These are phyloP conservation scores for Tetrahymena thermophila DNA, from an alignment of 73 alveolate genomes.

Conservation along the genomic window DNA sequence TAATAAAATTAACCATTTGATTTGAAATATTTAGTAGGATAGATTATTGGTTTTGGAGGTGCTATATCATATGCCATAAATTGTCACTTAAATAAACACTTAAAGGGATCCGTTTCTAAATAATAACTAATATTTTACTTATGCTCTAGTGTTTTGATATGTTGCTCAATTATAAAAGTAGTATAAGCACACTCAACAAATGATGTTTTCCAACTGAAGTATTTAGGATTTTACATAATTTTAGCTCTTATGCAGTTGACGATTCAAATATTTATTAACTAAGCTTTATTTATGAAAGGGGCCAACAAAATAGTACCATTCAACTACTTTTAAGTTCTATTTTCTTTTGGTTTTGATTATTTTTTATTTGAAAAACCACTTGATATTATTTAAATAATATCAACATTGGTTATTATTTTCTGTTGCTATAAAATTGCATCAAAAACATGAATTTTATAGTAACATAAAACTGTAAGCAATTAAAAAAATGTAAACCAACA, in stretches of 20 bases:
- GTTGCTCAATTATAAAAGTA: background rate
- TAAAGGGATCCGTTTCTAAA: background rate
- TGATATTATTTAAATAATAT: background rate
- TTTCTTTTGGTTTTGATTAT: background rate
- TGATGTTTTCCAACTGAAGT: background rate
- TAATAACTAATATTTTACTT: background rate
- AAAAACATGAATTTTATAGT: background rate
- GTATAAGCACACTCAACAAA: background rate
- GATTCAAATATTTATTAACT: background rate
- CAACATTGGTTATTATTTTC: background rate
- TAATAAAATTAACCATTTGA: background rate
- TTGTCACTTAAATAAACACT: background rate
- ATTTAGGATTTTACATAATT: background rate
- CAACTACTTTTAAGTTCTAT: background rate
- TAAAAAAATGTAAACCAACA: no score
- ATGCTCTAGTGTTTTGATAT: background rate
- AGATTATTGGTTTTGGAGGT: background rate
- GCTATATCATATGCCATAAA: background rate
- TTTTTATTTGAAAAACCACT: background rate
- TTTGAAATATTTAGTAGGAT: background rate
- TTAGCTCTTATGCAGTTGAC: background rate
- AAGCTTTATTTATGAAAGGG: background rate
- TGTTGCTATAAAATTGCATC: background rate
- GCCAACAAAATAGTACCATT: background rate
- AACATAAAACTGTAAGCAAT: no score